phyloP scores from a whole-genome alignment of 2,329 filamentous ascomycete genomes.

The Colletotrichum destructivum region DNA sequence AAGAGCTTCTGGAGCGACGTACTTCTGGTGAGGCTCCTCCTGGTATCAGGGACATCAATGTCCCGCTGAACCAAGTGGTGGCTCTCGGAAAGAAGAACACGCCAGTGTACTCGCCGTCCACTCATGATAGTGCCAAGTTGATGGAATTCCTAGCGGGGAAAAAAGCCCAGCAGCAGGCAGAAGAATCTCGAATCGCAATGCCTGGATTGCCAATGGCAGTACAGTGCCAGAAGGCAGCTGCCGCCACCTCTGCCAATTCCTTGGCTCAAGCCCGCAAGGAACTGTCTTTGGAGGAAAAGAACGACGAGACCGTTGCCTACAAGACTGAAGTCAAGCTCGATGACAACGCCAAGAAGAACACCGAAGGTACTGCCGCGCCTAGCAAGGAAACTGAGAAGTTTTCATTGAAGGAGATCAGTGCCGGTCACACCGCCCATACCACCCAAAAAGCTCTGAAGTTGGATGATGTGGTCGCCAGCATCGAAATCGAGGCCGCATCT shows the following conservation, averaged over 20 bases:
- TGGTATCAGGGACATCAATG: slow-evolving; percentile 29
- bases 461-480: background rate
- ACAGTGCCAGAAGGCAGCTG: slow-evolving; percentile 4
- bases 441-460: background rate
- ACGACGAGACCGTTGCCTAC: background rate
- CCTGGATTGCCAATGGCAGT: slow-evolving; percentile 20
- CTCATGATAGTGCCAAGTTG: background rate
- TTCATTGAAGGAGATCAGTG: background rate
- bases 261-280: background rate
- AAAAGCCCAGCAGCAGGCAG: background rate
- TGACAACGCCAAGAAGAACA: background rate
- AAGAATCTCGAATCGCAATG: background rate
- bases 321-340: background rate
- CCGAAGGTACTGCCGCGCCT: too few species aligned
- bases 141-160: background rate
- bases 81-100: background rate
- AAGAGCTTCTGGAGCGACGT: slow-evolving; percentile 14
- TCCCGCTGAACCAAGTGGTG: background rate
- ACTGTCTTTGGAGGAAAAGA: background rate
- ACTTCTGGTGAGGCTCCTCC: slow-evolving; percentile 13
- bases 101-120: background rate
- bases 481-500: background rate
- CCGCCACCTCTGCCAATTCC: background rate
- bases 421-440: too few species aligned
- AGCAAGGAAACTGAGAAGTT: background rate